Conservation (phyloP, 257 asterid genomes). For the Oldenlandia corymbosa region DNA sequence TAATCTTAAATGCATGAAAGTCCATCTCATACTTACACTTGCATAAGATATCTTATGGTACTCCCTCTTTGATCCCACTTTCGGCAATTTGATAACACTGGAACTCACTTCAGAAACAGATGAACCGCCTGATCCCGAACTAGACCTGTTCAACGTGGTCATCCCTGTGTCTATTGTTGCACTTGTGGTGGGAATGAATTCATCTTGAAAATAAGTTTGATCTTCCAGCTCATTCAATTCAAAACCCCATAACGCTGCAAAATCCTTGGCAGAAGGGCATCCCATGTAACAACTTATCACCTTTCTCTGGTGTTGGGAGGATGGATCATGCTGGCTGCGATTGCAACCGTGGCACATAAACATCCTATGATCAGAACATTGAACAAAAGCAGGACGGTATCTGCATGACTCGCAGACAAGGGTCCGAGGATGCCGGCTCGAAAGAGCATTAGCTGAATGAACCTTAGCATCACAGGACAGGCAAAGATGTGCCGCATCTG, state of each 20-base stretch:
- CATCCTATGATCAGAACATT: constrained; percentile 47
- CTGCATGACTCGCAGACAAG: constrained; percentile 63
- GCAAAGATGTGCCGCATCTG: constrained; percentile 90
- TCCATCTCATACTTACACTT: too few relatives aligned
- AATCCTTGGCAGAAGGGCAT: constrained; percentile 78
- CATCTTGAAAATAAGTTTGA: constrained; percentile 11
- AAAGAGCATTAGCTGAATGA: constrained; percentile 88
- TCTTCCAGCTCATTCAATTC: constrained; percentile 30
- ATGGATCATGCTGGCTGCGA: constrained; percentile 26
- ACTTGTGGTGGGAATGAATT: constrained; percentile 11
- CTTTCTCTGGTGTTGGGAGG: constrained; percentile 44
- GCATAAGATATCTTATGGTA: constrained; percentile 30
- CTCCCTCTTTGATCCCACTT: constrained; percentile 26
- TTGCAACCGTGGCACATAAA: constrained; percentile 76
- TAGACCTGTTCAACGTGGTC: constrained; percentile 5
- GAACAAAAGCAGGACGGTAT: constrained; percentile 37
- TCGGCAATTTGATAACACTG: constrained; percentile 19
- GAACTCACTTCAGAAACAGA: constrained; percentile 16
- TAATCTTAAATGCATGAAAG: too few relatives aligned
- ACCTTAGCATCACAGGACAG: constrained; percentile 77
- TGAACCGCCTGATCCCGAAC: constrained; percentile 19
- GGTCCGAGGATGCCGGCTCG: constrained; percentile 65
- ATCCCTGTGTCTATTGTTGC: constrained; percentile 11
- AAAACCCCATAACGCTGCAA: constrained; percentile 69
- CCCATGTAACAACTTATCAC: constrained; percentile 49